These are phyloP conservation scores for Aspergillus aculeatus DNA, from an alignment of 2,329 filamentous ascomycete genomes.

Conservation along the genomic window DNA sequence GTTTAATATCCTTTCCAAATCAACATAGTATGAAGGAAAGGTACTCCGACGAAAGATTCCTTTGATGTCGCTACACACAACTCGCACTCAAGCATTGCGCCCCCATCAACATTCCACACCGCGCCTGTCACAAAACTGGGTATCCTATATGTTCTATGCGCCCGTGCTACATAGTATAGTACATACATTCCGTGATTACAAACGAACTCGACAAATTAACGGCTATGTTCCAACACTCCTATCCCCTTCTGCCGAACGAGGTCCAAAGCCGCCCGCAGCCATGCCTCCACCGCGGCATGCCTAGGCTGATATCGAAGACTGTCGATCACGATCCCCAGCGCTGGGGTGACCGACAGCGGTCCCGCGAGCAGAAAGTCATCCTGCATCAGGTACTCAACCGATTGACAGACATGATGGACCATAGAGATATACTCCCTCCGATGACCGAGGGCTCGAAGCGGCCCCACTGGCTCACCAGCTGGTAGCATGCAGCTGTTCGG, in stretches of 20 bases:
- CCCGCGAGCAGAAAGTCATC: conserved; percentile 17
- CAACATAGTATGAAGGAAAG: no score
- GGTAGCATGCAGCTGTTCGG: neutral
- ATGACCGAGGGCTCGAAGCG: conserved; percentile 26
- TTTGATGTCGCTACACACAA: no score
- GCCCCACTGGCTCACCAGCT: conserved; percentile 8
- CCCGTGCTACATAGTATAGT: no score
- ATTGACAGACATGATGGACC: conserved; percentile 37
- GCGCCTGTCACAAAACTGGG: no score
- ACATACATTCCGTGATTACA: no score
- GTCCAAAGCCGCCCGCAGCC: neutral
- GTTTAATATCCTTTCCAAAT: no score
- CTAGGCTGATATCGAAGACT: neutral
- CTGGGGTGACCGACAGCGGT: neutral
- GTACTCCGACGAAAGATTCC: no score
- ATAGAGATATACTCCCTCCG: conserved; percentile 25
- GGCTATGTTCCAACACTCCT: neutral
- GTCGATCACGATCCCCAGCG: neutral
- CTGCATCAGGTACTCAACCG: conserved; percentile 34
- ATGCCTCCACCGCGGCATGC: neutral
- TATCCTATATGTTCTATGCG: no score
- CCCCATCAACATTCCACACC: no score
- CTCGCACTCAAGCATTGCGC: no score
- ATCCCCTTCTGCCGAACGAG: neutral
- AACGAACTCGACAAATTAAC: neutral